Percentiles rank a stretch among this genome's conserved stretches.
Evolutionary conservation across 2,329 filamentous ascomycete genomes (phyloP).

Genomic region (Alternaria panax): DNA sequence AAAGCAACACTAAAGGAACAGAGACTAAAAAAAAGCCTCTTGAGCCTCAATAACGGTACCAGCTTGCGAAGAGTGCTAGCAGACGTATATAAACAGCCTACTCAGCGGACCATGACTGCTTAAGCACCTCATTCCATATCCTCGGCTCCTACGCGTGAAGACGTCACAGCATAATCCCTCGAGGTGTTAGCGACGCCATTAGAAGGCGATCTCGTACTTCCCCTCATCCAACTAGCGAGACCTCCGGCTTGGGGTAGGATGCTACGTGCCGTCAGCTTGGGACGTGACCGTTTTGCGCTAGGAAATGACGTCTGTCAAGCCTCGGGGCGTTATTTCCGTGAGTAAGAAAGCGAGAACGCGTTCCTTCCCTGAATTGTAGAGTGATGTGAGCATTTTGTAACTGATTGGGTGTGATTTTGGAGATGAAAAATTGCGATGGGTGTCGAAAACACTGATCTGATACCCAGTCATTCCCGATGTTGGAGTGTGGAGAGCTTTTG

Average conservation of each 20-base stretch:
- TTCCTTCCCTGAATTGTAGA: not conserved
- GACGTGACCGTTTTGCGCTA: slow-evolving; percentile 11
- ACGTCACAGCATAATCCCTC: slow-evolving; percentile 19
- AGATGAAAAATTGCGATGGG: not conserved
- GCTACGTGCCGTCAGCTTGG: slow-evolving; percentile 16
- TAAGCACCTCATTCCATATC: slow-evolving; percentile 7
- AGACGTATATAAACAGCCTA: not conserved
- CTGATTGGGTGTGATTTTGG: rapidly evolving
- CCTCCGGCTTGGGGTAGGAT: slow-evolving; percentile 9
- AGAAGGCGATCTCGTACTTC: slow-evolving; percentile 9
- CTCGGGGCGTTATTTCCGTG: slow-evolving; percentile 12
- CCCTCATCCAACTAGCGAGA: slow-evolving; percentile 16
- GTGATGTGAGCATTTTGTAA: rapidly evolving
- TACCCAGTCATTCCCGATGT: not conserved
- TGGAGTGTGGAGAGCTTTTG: slow-evolving; percentile 15
- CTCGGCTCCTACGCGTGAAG: slow-evolving; percentile 10
- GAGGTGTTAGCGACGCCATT: slow-evolving; percentile 8
- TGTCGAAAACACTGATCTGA: not conserved
- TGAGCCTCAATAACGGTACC: not conserved
- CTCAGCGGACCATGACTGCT: slow-evolving; percentile 5
- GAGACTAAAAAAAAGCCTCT: not conserved
- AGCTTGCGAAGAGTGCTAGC: not conserved
- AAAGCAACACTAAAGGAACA: not conserved
- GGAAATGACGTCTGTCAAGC: slow-evolving; percentile 23
- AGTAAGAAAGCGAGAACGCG: not conserved